Evolutionary conservation across 306 rosid species (phyloP), one percentile per base, ranked within the genome.

Genomic region (Vicia faba): DNA sequence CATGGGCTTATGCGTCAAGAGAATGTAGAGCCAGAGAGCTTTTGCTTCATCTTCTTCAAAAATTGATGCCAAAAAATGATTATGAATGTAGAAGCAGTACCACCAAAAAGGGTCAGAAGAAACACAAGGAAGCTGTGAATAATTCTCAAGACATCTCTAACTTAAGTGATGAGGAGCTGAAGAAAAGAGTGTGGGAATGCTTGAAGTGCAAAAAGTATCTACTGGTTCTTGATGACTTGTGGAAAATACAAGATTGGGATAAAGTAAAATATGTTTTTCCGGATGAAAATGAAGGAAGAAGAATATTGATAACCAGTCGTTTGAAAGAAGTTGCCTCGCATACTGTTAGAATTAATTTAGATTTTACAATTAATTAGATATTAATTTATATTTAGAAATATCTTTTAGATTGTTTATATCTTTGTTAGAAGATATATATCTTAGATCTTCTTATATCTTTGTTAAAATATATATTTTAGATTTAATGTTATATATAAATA

Each of bases 231-330:
- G 65, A 59, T 35, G 65, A 59, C 14, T 35, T 59, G 10, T 59
- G 65, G 45, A 59, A 59, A 35, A 59, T 11, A 38, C 65, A 35
- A 35, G 65, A 59, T 36, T 59, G 65, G 65, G 65, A 78, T 0
- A 48, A 51, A 28, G 3, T 72, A 6, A 15, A 20, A 31, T 16
- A 33, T 14, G 66, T 46, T 18, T 78, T 78, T 72, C 78, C 70
- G 0, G 31, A 72, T 36, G 33, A 45, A 8, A 31, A 33, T 4
- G 23, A 0, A 8, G 75, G 79, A 1, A 78, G 75, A 16, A 68
- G 43, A 55, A 44, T 78, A 61, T 10, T 79, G 38, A 64, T 79
- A 8, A 74, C 79, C 0, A 79, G 69, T 19, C 72, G 69, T 36
- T 46, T 28, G 36, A 39, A 18, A 73, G 64, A 64, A 3, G 70